Conservation (phyloP, 768 basidiomycete species). For the Asterophora parasitica region DNA sequence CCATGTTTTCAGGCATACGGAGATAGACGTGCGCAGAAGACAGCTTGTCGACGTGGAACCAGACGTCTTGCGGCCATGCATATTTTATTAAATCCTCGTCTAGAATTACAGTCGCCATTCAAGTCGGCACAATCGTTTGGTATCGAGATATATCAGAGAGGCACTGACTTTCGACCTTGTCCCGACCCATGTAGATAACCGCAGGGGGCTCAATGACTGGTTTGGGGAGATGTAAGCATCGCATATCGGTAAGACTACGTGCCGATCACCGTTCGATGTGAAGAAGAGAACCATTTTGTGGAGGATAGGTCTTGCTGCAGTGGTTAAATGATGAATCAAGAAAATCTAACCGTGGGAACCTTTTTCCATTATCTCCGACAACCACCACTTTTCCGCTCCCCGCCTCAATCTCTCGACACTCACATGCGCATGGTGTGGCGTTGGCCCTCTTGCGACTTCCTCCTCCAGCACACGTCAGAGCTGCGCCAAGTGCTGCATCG, state of each 20-base stretch:
- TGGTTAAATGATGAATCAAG: not conserved
- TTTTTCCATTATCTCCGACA: too few species aligned
- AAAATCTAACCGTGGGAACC: too few species aligned
- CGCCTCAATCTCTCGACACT: too few species aligned
- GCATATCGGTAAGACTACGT: not conserved
- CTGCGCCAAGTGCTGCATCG: too few species aligned
- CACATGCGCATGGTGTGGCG: too few species aligned
- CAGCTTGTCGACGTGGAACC: conserved; percentile 98
- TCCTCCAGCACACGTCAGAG: too few species aligned
- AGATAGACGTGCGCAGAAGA: conserved; percentile 97
- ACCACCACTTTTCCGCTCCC: too few species aligned
- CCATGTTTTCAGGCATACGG: conserved; percentile 77
- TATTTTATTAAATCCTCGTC: conserved; percentile 96
- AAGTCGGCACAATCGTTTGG: not conserved
- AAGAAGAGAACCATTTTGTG: conserved; percentile 49
- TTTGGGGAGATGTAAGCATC: not conserved
- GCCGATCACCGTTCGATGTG: conserved; percentile 35
- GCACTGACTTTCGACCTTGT: conserved; percentile 89
- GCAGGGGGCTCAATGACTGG: conserved; percentile 60
- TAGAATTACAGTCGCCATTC: conserved; percentile 24
- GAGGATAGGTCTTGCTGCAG: not conserved
- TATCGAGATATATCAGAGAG: not conserved
- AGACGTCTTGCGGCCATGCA: conserved; percentile 82
- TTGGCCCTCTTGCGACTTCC: too few species aligned
- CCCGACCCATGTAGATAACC: conserved; percentile 89